Evolutionary conservation across 169 alveolate species (phyloP).

Genomic region (Eimeria praecox): DNA sequence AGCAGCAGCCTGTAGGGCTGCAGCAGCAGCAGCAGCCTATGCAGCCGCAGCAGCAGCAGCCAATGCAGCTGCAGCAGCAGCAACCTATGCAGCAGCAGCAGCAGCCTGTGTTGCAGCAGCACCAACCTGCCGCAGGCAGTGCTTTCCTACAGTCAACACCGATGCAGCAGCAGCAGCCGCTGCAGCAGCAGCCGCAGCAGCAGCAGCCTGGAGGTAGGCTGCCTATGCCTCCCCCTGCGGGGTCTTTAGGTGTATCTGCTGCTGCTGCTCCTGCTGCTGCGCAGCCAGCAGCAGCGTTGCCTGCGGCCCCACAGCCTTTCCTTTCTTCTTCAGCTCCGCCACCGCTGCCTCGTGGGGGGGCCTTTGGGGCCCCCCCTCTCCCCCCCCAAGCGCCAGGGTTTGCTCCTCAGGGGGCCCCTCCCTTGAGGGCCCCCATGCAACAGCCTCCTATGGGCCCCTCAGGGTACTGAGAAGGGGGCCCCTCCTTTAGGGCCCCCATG

Average conservation of each 20-base stretch:
- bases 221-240: slow-evolving; percentile 29
- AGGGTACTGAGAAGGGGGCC: slow-evolving; percentile 8
- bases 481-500: too few species aligned
- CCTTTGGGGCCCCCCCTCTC: slow-evolving; percentile 23
- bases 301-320: slow-evolving; percentile 10
- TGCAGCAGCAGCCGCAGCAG: slow-evolving; percentile 62
- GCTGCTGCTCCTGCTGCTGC: background rate
- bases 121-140: background rate
- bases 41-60: slow-evolving; percentile 44
- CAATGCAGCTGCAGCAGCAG: slow-evolving; percentile 23
- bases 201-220: background rate
- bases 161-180: slow-evolving; percentile 2
- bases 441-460: slow-evolving; percentile 37
- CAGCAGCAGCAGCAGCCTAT: background rate
- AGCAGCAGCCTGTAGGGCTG: slow-evolving; percentile 18
- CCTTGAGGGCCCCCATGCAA: slow-evolving; percentile 41
- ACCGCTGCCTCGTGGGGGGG: background rate
- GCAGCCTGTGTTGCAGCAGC: slow-evolving; percentile 26
- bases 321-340: background rate
- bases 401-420: too few species aligned
- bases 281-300: background rate
- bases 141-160: background rate
- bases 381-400: background rate
- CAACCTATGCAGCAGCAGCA: slow-evolving; percentile 23
- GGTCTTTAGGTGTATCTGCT: background rate